phyloP scores from a whole-genome alignment of 2,329 filamentous ascomycete genomes.

The Huntiella moniliformis region DNA sequence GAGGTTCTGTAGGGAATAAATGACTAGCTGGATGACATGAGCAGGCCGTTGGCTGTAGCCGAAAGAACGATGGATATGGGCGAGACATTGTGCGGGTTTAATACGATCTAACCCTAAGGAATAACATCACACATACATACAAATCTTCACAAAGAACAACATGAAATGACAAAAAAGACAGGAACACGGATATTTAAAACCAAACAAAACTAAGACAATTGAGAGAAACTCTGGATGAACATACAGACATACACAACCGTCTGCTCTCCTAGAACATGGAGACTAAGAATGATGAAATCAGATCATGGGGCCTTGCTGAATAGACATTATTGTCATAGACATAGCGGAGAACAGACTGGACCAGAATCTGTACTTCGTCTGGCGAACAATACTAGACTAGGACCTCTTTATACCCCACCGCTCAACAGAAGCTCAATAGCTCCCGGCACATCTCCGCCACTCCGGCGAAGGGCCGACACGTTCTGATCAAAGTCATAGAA shows the following conservation, averaged over 20 bases:
- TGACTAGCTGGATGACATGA: background rate
- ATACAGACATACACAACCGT: too few species aligned
- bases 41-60: too few species aligned
- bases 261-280: too few species aligned
- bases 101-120: background rate
- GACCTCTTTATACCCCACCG: constrained; percentile 10
- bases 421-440: constrained; percentile 58
- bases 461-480: constrained; percentile 67
- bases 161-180: background rate
- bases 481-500: constrained; percentile 96
- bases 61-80: background rate
- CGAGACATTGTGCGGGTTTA: too few species aligned
- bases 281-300: too few species aligned
- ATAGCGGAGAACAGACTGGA: too few species aligned
- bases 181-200: background rate
- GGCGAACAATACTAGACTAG: background rate
- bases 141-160: background rate
- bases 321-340: too few species aligned
- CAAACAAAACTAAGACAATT: background rate
- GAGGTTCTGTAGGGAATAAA: background rate
- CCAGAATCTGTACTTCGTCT: too few species aligned
- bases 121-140: background rate
- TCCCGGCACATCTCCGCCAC: constrained; percentile 85
- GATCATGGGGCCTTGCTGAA: too few species aligned
- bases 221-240: too few species aligned